Percentiles rank a stretch among this genome's conserved stretches.
phyloP scores from a whole-genome alignment of 192 early-diverging fungal genomes.

The Coemansia sp. region DNA sequence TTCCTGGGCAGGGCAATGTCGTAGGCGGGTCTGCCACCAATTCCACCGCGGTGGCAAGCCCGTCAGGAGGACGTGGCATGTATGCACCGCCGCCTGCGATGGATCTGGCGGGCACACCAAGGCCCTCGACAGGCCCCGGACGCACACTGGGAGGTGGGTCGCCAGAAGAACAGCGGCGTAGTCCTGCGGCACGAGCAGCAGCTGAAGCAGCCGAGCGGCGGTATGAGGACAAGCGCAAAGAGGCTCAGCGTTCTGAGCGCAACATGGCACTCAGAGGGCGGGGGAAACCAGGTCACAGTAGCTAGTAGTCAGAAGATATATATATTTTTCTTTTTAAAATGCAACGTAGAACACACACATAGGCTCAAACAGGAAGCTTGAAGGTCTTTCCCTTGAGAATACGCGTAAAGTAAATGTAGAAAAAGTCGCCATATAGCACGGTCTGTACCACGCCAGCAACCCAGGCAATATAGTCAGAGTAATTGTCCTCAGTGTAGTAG shows the following conservation, averaged over 20 bases:
- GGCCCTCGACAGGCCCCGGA: not conserved
- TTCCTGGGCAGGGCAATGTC: conserved; percentile 7
- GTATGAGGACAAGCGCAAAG: not conserved
- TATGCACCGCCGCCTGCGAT: conserved; percentile 5
- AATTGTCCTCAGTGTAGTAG: conserved; percentile 66
- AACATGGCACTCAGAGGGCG: not conserved
- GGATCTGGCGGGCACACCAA: not conserved
- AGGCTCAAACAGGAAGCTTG: conserved; percentile 53
- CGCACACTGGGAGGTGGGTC: conserved; percentile 2
- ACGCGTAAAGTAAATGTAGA: conserved; percentile 90
- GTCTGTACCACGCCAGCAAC: conserved; percentile 93
- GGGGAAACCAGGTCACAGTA: not conserved
- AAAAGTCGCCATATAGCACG: conserved; percentile 94
- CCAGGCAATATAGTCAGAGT: conserved; percentile 85
- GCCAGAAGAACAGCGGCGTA: not conserved
- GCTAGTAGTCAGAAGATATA: not conserved
- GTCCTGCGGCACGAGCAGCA: conserved; percentile 3
- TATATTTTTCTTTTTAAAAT: not conserved
- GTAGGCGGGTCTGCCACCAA: not conserved
- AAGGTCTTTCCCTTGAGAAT: conserved; percentile 51
- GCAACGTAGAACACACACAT: not conserved
- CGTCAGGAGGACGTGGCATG: not conserved
- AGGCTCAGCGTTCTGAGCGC: not conserved
- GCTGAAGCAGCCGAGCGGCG: not conserved
- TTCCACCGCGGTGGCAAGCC: not conserved